Conservation (phyloP, 2,329 filamentous ascomycete genomes). For the Microdochium nivale region DNA sequence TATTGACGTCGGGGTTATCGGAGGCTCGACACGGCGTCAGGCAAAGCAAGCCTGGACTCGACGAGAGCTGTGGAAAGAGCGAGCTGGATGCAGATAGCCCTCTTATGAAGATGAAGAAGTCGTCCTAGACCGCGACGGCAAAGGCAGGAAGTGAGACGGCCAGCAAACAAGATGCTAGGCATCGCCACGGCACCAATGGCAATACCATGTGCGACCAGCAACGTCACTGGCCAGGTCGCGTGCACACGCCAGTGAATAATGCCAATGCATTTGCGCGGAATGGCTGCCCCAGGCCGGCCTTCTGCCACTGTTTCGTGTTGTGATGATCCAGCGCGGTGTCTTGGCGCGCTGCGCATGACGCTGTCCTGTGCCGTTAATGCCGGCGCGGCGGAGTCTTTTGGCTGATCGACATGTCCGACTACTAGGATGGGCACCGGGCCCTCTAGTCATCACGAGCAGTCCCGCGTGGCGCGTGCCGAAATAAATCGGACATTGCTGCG, state of each 20-base stretch:
- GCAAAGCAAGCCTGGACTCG: background rate
- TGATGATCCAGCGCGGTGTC: background rate
- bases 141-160: too few species aligned
- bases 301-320: background rate
- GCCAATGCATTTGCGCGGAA: background rate
- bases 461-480: too few species aligned
- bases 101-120: background rate
- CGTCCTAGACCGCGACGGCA: too few species aligned
- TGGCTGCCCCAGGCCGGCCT: background rate
- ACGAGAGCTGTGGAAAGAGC: background rate
- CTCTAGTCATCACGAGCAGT: too few species aligned
- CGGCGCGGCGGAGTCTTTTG: background rate
- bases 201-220: too few species aligned
- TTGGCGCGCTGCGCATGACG: background rate
- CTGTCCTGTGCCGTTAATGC: background rate
- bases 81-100: background rate
- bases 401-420: background rate
- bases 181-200: too few species aligned
- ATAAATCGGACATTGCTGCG: too few species aligned
- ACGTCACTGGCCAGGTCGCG: too few species aligned
- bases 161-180: too few species aligned
- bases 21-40: background rate
- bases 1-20: background rate
- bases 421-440: too few species aligned
- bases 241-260: background rate